Evolutionary conservation across 2,329 filamentous ascomycete genomes (phyloP), one percentile per base, ranked within the genome.

Genomic region (Phoma sp.): DNA sequence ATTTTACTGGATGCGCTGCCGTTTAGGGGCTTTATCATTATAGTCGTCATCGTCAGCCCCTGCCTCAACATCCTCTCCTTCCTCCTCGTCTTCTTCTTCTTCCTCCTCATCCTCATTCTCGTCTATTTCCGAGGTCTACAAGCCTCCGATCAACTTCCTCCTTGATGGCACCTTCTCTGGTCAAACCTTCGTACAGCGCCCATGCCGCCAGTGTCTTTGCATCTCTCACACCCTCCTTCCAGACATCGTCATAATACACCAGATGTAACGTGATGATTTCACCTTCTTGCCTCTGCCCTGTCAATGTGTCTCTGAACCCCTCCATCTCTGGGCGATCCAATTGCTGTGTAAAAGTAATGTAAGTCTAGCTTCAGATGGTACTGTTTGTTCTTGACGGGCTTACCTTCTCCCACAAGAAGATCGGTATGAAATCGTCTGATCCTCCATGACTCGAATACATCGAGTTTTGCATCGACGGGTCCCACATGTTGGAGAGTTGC

Each of bases 161-260:
- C 21, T 50, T 25, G 17, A 82, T 20, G 64, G 73, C 78, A 17
- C 78, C 76, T 48, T 83, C 81, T 23, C 80, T 72, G 42, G 77
- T 78, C 48, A 87, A 59, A 0, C 81, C 83, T 60, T 86, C 81
- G 78, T 82, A 88, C 15, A 88, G 21, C 2, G 81, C 81, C 78
- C 78, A 81, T 5, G 81, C 82, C 32, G 80, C 78, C 54, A 85
- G 64, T 1, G 80, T 80, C 72, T 85, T 85, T 15, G 77, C 81
- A 73, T 85, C 83, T 34, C 82, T 72, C 37, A 76, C 68, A 1
- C 79, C 81, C 43, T 79, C 78, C 59, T 76, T 81, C 82, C 43
- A 47, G 6, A 47, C 17, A 10, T 38, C 20, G 12, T 47, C 43
- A 12, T 47, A 47, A 1, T 7, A 10, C 7, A 38, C 25, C 1